A percentile compares a stretch with the other conserved stretches of the same genome.
Evolutionary conservation across 768 basidiomycete genomes (phyloP).

Genomic region (Collybia sp.): DNA sequence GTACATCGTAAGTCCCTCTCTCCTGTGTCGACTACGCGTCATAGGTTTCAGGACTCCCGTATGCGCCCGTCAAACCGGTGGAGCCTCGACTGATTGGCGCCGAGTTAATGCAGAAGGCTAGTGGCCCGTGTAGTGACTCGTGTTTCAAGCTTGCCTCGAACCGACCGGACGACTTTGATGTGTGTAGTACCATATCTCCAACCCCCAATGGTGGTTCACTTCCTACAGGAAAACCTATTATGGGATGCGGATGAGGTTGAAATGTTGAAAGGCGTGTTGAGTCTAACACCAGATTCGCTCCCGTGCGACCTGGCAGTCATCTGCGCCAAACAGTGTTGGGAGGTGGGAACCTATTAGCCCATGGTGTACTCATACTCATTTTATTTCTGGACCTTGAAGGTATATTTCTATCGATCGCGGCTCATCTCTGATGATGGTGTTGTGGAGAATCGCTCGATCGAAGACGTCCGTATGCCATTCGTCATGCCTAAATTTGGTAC

Average conservation of each 20-base stretch:
- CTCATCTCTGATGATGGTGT: constrained; percentile 11
- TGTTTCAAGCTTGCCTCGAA: constrained; percentile 12
- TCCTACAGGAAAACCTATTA: constrained; percentile 11
- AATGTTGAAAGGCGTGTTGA: constrained; percentile 30
- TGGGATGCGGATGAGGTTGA: constrained; percentile 21
- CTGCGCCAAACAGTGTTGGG: constrained; percentile 40
- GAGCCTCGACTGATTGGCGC: constrained; percentile 11
- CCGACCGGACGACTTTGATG: constrained; percentile 3
- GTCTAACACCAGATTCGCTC: constrained; percentile 35
- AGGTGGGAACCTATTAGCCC: constrained; percentile 26
- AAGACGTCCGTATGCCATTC: not conserved
- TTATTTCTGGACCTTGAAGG: constrained; percentile 12
- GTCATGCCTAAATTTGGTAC: constrained; percentile 4
- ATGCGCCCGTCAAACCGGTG: constrained; percentile 2
- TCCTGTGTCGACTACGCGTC: not conserved
- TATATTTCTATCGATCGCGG: constrained; percentile 19
- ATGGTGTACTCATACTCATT: constrained; percentile 14
- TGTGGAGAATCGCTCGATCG: not conserved
- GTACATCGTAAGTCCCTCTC: constrained; percentile 24
- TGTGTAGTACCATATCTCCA: constrained; percentile 1
- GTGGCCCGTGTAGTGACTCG: constrained; percentile 9
- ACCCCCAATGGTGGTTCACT: not conserved
- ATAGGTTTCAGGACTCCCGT: too few relatives aligned
- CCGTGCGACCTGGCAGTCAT: constrained; percentile 49
- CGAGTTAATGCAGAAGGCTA: not conserved